Evolutionary conservation across 2,329 filamentous ascomycete species (phyloP).

Genomic region (Pyricularia pennisetigena): DNA sequence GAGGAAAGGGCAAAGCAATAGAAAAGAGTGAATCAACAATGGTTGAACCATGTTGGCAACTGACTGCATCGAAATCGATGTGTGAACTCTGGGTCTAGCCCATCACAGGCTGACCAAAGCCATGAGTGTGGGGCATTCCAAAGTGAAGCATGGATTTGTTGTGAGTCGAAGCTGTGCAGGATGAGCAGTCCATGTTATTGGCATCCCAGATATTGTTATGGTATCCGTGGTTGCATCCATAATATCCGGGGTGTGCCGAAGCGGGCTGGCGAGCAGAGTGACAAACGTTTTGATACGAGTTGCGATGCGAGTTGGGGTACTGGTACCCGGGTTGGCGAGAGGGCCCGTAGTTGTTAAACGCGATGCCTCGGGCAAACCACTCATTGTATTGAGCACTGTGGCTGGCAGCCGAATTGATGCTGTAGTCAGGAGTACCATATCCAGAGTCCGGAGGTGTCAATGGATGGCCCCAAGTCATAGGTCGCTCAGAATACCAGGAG

Average conservation of each 20-base stretch:
- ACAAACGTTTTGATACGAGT: constrained; percentile 21
- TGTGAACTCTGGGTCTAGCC: constrained; percentile 22
- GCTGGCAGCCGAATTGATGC: constrained; percentile 20
- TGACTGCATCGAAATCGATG: neutral
- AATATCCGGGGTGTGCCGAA: constrained; percentile 29
- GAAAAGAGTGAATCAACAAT: neutral
- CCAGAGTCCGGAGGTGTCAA: constrained; percentile 52
- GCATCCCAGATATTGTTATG: constrained; percentile 41
- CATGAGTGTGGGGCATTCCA: constrained; percentile 22
- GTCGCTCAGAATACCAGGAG: constrained; percentile 17
- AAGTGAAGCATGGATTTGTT: constrained; percentile 39
- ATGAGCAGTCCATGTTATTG: constrained; percentile 34
- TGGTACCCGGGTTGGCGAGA: constrained; percentile 18
- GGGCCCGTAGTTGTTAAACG: constrained; percentile 18
- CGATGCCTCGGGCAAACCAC: constrained; percentile 36
- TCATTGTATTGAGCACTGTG: constrained; percentile 47
- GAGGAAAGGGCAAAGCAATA: neutral
- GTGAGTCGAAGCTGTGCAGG: constrained; percentile 31
- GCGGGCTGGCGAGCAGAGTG: constrained; percentile 28
- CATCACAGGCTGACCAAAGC: constrained; percentile 45
- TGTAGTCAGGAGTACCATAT: constrained; percentile 51
- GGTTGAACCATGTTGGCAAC: neutral
- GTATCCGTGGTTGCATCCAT: constrained; percentile 23
- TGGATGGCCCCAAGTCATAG: constrained; percentile 28
- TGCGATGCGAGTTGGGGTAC: constrained; percentile 32